phyloP scores from a whole-genome alignment of 2,329 filamentous ascomycete species.

The Pseudocercospora macadamiae region DNA sequence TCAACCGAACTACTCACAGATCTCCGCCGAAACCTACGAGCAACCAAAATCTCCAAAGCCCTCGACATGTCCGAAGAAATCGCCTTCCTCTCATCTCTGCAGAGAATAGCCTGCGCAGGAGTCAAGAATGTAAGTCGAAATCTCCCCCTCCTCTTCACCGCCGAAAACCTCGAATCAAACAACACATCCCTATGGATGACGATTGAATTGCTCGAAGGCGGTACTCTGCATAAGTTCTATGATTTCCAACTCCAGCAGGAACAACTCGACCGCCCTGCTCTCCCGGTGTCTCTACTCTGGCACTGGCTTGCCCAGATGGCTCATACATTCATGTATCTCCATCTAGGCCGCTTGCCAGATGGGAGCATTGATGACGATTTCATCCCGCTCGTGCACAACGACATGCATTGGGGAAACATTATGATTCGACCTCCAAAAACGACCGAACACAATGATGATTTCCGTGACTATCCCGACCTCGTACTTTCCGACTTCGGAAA shows the following conservation, averaged over 20 bases:
- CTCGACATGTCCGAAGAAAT: not conserved
- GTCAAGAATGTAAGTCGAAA: not conserved
- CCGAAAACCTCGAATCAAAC: not conserved
- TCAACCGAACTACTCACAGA: not conserved
- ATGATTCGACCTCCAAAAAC: not conserved
- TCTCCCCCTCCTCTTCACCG: not conserved
- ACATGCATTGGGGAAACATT: not conserved
- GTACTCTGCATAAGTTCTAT: not conserved
- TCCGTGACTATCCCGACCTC: not conserved
- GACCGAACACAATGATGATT: not conserved
- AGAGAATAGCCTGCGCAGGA: no score
- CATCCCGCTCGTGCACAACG: not conserved
- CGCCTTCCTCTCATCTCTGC: not conserved
- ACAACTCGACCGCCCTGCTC: not conserved
- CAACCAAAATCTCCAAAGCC: not conserved
- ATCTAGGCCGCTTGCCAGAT: not conserved
- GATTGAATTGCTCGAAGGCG: not conserved
- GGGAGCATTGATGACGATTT: not conserved
- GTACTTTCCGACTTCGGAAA: not conserved
- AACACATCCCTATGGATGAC: not conserved
- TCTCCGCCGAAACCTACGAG: not conserved
- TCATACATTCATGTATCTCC: not conserved
- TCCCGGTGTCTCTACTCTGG: not conserved
- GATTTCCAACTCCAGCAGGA: not conserved
- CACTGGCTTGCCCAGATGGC: constrained; percentile 1